phyloP scores from a whole-genome alignment of 2,329 filamentous ascomycete genomes.

The Pseudocercospora ulei region DNA sequence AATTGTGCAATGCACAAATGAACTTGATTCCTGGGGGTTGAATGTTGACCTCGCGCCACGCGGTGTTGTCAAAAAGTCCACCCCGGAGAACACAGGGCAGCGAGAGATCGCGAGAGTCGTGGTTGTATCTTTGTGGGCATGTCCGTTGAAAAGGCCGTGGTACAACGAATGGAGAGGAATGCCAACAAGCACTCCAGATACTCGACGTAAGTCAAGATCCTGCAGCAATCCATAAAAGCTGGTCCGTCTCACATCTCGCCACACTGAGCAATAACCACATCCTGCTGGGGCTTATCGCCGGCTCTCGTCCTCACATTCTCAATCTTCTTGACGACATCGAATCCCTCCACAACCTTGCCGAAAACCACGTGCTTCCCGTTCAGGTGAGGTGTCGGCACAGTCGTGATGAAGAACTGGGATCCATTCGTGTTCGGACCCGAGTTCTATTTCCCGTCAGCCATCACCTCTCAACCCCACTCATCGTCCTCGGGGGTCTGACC shows the following conservation, averaged over 20 bases:
- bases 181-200: no score
- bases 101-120: no score
- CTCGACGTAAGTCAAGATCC: no score
- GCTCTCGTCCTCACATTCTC: slow-evolving; percentile 77
- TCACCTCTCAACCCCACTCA: not conserved
- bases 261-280: slow-evolving; percentile 75
- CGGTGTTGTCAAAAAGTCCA: no score
- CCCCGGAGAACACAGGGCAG: no score
- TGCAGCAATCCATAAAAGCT: not conserved
- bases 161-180: no score
- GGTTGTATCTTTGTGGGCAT: no score
- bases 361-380: slow-evolving; percentile 95
- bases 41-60: no score
- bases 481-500: slow-evolving; percentile 44
- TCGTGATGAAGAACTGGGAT: slow-evolving; percentile 96
- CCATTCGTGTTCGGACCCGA: slow-evolving; percentile 88
- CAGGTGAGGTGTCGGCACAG: slow-evolving; percentile 73
- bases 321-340: slow-evolving; percentile 86
- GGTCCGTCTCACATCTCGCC: slow-evolving; percentile 66
- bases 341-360: slow-evolving; percentile 76
- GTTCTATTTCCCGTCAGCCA: slow-evolving; percentile 49
- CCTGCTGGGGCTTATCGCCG: slow-evolving; percentile 72
- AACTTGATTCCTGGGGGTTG: no score
- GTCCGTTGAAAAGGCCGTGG: no score
- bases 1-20: no score